phyloP scores from a whole-genome alignment of 139 green algal species.

The Prasinococcaceae sp. region DNA sequence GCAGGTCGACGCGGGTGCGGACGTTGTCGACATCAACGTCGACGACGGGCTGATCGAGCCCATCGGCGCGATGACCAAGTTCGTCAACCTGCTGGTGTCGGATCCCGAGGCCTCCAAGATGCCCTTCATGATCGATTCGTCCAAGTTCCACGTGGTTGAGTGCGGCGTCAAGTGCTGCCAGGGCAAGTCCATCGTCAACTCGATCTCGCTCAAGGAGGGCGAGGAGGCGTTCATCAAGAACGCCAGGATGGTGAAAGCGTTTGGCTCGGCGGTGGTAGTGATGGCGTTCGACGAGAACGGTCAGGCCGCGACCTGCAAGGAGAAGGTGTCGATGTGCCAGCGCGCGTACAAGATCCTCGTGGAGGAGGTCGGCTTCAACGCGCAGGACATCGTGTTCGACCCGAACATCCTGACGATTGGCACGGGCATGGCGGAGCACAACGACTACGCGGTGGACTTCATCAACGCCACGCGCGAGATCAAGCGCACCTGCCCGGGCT shows the following conservation, averaged over 20 bases:
- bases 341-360: conserved; percentile 89
- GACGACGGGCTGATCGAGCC: conserved; percentile 94
- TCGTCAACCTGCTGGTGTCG: conserved; percentile 88
- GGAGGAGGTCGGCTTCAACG: conserved; percentile 83
- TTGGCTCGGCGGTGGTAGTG: conserved; percentile 88
- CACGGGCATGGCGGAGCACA: conserved; percentile 92
- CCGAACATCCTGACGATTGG: conserved; percentile 97
- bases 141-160: conserved; percentile 95
- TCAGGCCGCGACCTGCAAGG: too few species aligned
- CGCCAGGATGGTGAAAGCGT: conserved; percentile 59
- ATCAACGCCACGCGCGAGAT: conserved; percentile 79
- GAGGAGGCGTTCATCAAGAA: conserved; percentile 79
- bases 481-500: conserved; percentile 83
- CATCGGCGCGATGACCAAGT: conserved; percentile 83
- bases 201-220: conserved; percentile 94
- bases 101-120: conserved; percentile 79
- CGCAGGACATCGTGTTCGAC: conserved; percentile 97
- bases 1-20: conserved; percentile 56
- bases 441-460: conserved; percentile 99
- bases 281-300: conserved; percentile 98
- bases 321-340: conserved; percentile 76
- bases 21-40: conserved; percentile 98
- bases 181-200: conserved; percentile 98
- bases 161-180: conserved; percentile 88
- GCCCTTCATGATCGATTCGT: conserved; percentile 97